Base-by-base conservation (phyloP, 2,329 filamentous ascomycete genomes). In the Verticillium alfalfae region DNA sequence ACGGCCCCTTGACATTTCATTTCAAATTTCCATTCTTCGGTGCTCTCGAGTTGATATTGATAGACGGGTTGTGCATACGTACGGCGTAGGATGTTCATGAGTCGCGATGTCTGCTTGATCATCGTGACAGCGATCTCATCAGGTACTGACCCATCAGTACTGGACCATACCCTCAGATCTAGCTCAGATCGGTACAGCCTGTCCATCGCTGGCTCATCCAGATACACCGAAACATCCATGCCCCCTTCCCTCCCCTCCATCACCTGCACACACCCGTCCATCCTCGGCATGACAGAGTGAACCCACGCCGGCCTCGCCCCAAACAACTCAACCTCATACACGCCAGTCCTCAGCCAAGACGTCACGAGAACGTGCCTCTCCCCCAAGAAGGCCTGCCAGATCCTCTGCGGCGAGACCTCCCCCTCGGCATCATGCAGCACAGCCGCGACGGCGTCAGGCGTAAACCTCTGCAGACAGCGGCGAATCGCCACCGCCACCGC, bases 341-440 rank as follows among this genome's bases (percentile, higher is more conserved):
- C 66, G 22, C 69, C 69, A 15, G 72, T 60, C 36, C 74, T 66
- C 31, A 73, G 71, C 80, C 80, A 83, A 0, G 74, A 77, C 5
- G 79, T 82, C 3, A 78, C 75, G 3, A 81, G 64, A 1, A 74
- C 65, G 67, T 82, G 79, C 26, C 71, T 67, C 0, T 65, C 61
- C 0, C 80, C 81, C 7, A 80, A 61, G 60, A 81, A 82, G 0
- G 66, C 75, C 62, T 79, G 75, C 81, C 80, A 83, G 16, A 82
- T 63, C 6, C 80, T 71, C 68, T 82, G 79, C 0, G 81, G 79
- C 12, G 73, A 73, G 12, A 72, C 64, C 65, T 82, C 79, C 60
- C 76, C 70, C 2, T 77, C 76, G 10, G 72, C 71, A 57, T 79
- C 76, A 60, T 82, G 76, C 2, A 83, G 66, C 38, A 76, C 68